Conservation (phyloP, 2,329 filamentous ascomycete species). For the Coleophoma eucalyptorum region DNA sequence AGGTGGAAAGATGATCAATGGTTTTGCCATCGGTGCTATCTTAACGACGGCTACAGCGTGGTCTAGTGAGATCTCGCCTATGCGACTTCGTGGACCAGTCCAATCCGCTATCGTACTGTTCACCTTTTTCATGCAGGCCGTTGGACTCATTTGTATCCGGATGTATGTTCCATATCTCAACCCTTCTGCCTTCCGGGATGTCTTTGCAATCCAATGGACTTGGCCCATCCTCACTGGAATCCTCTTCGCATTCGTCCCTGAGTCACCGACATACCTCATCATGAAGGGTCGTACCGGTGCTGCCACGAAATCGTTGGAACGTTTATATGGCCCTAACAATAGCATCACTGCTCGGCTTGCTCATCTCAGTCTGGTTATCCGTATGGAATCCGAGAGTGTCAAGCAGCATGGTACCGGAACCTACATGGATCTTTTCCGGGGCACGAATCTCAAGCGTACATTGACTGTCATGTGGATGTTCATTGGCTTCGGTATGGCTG, state of each 20-base stretch:
- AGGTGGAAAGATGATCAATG: conserved; percentile 39
- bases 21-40: conserved; percentile 39
- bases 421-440: conserved; percentile 28
- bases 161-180: conserved; percentile 11
- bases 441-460: conserved; percentile 28
- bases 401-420: conserved; percentile 9
- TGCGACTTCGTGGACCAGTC: conserved; percentile 3
- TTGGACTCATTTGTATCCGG: conserved; percentile 12
- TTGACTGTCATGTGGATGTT: conserved; percentile 32
- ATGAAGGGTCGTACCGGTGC: conserved; percentile 6
- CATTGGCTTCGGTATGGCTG: conserved; percentile 17
- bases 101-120: conserved; percentile 15
- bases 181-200: conserved; percentile 8
- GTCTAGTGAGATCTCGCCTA: conserved; percentile 14
- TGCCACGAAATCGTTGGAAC: conserved; percentile 7
- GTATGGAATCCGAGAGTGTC: conserved; percentile 7
- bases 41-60: conserved; percentile 44
- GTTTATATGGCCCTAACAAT: conserved; percentile 9
- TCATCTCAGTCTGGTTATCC: conserved; percentile 9
- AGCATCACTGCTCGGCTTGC: conserved; percentile 11
- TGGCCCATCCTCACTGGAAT: conserved; percentile 6
- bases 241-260: not conserved
- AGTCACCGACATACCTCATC: conserved; percentile 9
- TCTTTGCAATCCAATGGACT: conserved; percentile 18
- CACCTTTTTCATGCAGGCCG: conserved; percentile 12